A percentile compares a stretch with the other conserved stretches of the same genome.
phyloP scores from a whole-genome alignment of 192 early-diverging fungal species.

The Coemansia sp. region DNA sequence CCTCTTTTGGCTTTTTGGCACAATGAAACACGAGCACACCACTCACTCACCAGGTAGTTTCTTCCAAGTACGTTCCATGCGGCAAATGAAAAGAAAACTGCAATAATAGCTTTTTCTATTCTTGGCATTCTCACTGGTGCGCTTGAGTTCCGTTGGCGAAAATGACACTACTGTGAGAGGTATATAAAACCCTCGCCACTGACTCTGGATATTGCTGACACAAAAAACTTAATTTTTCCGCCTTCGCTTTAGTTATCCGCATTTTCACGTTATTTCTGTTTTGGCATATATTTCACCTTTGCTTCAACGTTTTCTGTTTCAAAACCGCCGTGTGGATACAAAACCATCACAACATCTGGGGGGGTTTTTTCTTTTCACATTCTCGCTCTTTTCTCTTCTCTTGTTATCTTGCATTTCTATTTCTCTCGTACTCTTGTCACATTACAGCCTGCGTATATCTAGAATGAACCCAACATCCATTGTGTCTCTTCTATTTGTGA shows the following conservation, averaged over 20 bases:
- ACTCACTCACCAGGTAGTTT: background rate
- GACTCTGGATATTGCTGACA: background rate
- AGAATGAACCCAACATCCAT: background rate
- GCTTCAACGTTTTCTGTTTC: background rate
- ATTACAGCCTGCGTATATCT: background rate
- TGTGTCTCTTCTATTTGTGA: background rate
- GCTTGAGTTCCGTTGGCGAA: background rate
- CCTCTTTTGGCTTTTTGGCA: too few species aligned
- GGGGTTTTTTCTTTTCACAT: too few species aligned
- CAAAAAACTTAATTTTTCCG: background rate
- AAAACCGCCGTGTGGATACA: background rate
- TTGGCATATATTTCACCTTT: background rate
- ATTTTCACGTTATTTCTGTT: background rate
- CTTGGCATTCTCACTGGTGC: background rate
- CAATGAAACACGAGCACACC: background rate
- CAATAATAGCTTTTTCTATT: background rate
- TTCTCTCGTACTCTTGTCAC: background rate
- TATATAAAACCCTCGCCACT: background rate
- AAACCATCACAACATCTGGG: too few species aligned
- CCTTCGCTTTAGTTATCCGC: background rate
- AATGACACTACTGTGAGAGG: background rate
- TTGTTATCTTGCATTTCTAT: background rate
- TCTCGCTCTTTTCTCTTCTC: constrained; percentile 1
- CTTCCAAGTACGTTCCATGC: constrained; percentile 7
- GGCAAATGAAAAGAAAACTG: background rate